Base-by-base conservation (phyloP, 75 land plant genomes). In the Selaginella moellendorffii region DNA sequence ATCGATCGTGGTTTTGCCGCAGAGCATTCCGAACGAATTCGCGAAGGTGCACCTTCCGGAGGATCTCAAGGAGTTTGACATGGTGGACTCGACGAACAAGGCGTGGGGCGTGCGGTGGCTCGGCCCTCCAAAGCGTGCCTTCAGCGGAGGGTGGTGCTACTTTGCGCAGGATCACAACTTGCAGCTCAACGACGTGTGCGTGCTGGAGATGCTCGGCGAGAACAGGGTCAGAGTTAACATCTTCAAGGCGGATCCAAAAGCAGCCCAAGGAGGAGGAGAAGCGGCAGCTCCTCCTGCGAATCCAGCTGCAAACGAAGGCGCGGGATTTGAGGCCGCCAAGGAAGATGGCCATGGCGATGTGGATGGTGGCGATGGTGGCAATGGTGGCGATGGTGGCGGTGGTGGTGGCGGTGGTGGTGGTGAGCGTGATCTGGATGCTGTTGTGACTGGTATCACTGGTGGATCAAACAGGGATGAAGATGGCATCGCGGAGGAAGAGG, bases 161-260 rank as follows among this genome's bases (percentile, higher is more conserved):
- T 36, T 36, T 36, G 46, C 46, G 14, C 46, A 36, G 46, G 46
- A 36, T 14, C 46, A 36, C 14, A 36, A 36, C 46, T 14, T 36
- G 5, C 46, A 36, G 14, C 46, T 36, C 10, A 14, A 14, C 5
- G 46, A 36, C 14, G 46, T 14, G n/a, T n/a, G n/a, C n/a, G n/a
- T 36, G 46, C 46, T 36, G 14, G 5, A 14, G 46, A 36, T 5
- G 46, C 14, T 5, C 46, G 46, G 46, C 14, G 46, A 5, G 14
- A 36, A 36, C 5, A 14, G 14, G 5, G 46, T 36, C 10, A 36
- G 14, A 36, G 14, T 36, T 36, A 5, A 36, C 46, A 14, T 36
- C 46, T 36, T 36, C 46, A 36, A 36, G 46, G 46, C 46, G 46
- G n/a, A n/a, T n/a, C n/a, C n/a, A n/a, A n/a, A n/a, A n/a, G n/a